Conservation (phyloP, 176 grass and related monocot species). For the Urochloa ruziziensis region DNA sequence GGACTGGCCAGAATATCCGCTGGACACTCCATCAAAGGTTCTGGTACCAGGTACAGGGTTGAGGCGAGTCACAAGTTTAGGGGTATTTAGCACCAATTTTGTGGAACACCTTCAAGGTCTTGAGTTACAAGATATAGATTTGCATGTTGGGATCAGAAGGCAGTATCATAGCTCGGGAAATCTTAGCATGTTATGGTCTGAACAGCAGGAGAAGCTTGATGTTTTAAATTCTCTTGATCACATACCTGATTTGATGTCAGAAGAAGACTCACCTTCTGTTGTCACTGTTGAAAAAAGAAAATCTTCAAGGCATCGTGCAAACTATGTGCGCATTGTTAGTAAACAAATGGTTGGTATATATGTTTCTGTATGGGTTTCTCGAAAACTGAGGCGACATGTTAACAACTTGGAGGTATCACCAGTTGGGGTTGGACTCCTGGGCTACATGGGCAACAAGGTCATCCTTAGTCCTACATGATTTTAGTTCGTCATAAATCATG, state of each 20-base stretch:
- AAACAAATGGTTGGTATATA: constrained; percentile 83
- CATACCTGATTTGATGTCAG: constrained; percentile 43
- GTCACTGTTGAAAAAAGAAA: background rate
- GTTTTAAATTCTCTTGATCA: constrained; percentile 44
- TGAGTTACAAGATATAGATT: constrained; percentile 14
- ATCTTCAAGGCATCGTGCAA: constrained; percentile 10
- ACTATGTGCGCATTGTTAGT: constrained; percentile 51
- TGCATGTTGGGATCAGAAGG: constrained; percentile 45
- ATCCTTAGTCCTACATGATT: background rate
- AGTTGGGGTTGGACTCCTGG: constrained; percentile 68
- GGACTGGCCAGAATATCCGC: constrained; percentile 59
- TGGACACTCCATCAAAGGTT: constrained; percentile 37
- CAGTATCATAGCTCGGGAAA: constrained; percentile 66
- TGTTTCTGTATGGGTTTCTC: constrained; percentile 64
- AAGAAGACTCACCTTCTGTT: constrained; percentile 35
- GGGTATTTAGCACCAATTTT: constrained; percentile 12
- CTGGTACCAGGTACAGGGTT: constrained; percentile 25
- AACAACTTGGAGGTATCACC: constrained; percentile 67
- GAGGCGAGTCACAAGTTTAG: constrained; percentile 43
- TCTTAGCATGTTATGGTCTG: constrained; percentile 61
- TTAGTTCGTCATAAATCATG: background rate
- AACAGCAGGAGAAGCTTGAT: constrained; percentile 58
- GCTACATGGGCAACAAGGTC: constrained; percentile 82
- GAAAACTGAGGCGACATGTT: constrained; percentile 44
- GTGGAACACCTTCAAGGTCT: background rate